Evolutionary conservation across 805 yeast genomes (phyloP).

Genomic region (Pichia kluyveri): DNA sequence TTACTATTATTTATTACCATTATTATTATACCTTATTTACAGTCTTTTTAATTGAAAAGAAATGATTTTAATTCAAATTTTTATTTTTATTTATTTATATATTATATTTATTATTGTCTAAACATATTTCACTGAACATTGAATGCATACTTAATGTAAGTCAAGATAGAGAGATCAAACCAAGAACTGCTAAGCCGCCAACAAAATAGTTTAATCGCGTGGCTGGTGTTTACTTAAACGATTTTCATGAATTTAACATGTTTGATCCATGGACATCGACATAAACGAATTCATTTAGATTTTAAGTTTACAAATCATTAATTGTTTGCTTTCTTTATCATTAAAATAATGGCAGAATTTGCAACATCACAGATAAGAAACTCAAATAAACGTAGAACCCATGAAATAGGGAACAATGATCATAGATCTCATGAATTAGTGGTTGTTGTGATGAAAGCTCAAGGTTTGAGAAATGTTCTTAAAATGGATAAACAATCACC

Average conservation of each 20-base stretch:
- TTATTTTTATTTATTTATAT: neutral
- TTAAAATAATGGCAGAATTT: slow-evolving; percentile 2
- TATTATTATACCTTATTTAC: too few species aligned
- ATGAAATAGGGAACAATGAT: neutral
- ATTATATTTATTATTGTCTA: neutral
- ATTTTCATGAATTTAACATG: too few species aligned
- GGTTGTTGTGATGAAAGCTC: slow-evolving; percentile 70
- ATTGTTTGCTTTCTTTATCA: neutral
- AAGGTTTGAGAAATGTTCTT: slow-evolving; percentile 77
- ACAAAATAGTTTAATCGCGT: neutral
- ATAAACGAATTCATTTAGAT: too few species aligned
- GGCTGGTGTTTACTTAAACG: neutral
- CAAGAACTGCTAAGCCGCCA: too few species aligned
- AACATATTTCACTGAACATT: too few species aligned
- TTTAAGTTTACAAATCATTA: too few species aligned
- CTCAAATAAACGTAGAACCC: neutral
- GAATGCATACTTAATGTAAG: too few species aligned
- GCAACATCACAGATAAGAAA: slow-evolving; percentile 2
- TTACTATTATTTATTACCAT: too few species aligned
- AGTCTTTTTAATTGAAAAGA: too few species aligned
- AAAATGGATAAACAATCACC: slow-evolving; percentile 92
- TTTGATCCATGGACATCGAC: too few species aligned
- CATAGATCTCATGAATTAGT: slow-evolving; percentile 31
- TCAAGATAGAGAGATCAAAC: too few species aligned
- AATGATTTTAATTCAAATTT: neutral